A percentile compares a stretch with the other conserved stretches of the same genome.
Conservation (phyloP, 75 land plant genomes). For the Ceratopteris richardii region DNA sequence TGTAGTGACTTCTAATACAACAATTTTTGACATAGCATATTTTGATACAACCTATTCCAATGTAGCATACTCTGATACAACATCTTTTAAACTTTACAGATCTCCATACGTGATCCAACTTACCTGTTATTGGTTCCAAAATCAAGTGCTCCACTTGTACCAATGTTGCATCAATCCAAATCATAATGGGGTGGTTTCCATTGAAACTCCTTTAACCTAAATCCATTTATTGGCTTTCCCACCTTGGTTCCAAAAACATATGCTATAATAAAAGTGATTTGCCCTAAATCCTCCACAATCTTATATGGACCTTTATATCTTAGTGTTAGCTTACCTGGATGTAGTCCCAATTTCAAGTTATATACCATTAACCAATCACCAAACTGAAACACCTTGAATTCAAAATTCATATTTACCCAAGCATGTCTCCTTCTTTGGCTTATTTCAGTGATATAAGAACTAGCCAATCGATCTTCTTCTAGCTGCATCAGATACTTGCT, state of each 20-base stretch:
- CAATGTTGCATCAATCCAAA: neutral
- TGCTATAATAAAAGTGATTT: neutral
- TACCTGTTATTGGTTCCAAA: too few relatives aligned
- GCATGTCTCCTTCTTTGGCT: neutral
- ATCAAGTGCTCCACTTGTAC: too few relatives aligned
- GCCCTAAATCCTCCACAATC: neutral
- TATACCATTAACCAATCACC: neutral
- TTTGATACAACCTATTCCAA: too few relatives aligned
- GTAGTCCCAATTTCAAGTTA: neutral
- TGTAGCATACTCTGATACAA: too few relatives aligned
- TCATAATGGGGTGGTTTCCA: conserved; percentile 1
- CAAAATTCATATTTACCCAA: neutral
- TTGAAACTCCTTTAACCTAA: neutral
- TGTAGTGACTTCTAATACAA: too few relatives aligned
- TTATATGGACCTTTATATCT: conserved; percentile 3
- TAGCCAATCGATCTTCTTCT: neutral
- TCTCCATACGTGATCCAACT: too few relatives aligned
- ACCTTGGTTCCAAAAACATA: neutral
- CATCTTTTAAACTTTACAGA: too few relatives aligned
- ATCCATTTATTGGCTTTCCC: conserved; percentile 1
- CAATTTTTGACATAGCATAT: too few relatives aligned
- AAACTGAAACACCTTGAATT: neutral
- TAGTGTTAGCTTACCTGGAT: neutral
- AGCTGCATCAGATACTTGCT: conserved; percentile 3
- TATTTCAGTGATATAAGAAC: neutral